Evolutionary conservation across 2,329 filamentous ascomycete genomes (phyloP), one percentile per base, ranked within the genome.

Genomic region (Xylariaceae sp.): DNA sequence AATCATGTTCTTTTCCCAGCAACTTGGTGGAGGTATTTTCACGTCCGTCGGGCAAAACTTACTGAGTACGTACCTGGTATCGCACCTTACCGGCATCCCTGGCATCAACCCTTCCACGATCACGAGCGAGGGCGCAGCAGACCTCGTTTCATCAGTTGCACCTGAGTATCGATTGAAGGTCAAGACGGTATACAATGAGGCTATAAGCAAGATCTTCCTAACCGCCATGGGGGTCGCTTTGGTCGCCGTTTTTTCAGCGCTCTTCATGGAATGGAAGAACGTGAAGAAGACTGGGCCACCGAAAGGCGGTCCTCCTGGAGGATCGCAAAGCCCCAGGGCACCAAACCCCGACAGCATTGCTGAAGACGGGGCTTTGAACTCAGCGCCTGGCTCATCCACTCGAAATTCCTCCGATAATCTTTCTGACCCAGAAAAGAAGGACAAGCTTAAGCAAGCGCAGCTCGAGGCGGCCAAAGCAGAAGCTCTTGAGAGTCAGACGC

Each of bases 191-290:
- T 86, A 86, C 65, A 85, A 83, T 57, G 45, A 66, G 11, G 74
- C 80, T 0, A 62, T 85, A 30, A 72, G 71, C 5, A 66, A 74
- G 51, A 76, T 76, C 4, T 85, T 81, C 59, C 77, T 81, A 55
- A 78, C 82, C 11, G 71, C 71, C 11, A 73, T 80, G 38, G 81
- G 78, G 0, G 66, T 80, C 51, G 70, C 72, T 2, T 67, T 70
- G 5, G 50, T 79, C 7, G 75, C 71, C 6, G 70, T 82, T 27
- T 47, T 81, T 17, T 80, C 77, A 2, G 70, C 75, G 0, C 58
- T 75, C 10, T 71, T 73, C 41, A 74, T 85, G 52, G 75, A 84
- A 65, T 85, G 81, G 81, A 81, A 75, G 63, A 78, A 70, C 53
- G 75, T 83, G 54, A 82, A 82, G 69, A 74, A 72, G 45, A 56